Conservation (phyloP, 2,329 filamentous ascomycete genomes). For the Mariannaea sp. region DNA sequence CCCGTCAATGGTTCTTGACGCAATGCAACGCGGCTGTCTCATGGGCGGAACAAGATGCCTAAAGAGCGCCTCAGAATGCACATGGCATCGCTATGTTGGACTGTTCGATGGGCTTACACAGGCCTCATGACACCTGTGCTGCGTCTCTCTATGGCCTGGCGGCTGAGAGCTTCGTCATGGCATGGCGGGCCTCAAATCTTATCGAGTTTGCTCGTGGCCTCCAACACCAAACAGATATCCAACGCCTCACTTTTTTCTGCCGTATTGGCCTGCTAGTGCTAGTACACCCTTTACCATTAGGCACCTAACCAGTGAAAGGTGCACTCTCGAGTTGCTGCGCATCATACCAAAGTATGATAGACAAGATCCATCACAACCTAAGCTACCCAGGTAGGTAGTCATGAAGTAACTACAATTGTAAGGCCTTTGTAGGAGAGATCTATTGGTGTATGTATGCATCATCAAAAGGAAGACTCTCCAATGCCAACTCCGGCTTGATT, state of each 20-base stretch:
- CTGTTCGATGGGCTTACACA: background rate
- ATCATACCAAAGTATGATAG: slow-evolving; percentile 14
- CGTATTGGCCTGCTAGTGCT: slow-evolving; percentile 11
- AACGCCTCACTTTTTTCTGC: slow-evolving; percentile 29
- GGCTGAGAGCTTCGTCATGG: slow-evolving; percentile 2
- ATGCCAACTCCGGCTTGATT: background rate
- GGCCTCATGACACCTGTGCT: slow-evolving; percentile 18
- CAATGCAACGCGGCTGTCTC: slow-evolving; percentile 29
- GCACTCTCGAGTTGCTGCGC: slow-evolving; percentile 16
- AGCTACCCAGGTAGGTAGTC: no score
- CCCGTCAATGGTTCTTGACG: slow-evolving; percentile 32
- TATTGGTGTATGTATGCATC: no score
- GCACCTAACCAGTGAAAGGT: slow-evolving; percentile 11
- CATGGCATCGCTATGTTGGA: slow-evolving; percentile 22
- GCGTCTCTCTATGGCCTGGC: background rate
- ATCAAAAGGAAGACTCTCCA: no score
- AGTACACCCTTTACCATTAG: background rate
- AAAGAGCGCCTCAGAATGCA: slow-evolving; percentile 11
- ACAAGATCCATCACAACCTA: slow-evolving; percentile 17
- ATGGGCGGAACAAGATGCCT: slow-evolving; percentile 11
- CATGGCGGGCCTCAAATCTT: slow-evolving; percentile 26
- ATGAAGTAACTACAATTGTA: no score
- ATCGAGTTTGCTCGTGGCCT: background rate
- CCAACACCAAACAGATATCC: slow-evolving; percentile 11
- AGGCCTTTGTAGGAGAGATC: no score